A percentile compares a stretch with the other conserved stretches of the same genome.
Evolutionary conservation across 2,329 filamentous ascomycete species (phyloP).

Genomic region (Cordyceps farinosa): DNA sequence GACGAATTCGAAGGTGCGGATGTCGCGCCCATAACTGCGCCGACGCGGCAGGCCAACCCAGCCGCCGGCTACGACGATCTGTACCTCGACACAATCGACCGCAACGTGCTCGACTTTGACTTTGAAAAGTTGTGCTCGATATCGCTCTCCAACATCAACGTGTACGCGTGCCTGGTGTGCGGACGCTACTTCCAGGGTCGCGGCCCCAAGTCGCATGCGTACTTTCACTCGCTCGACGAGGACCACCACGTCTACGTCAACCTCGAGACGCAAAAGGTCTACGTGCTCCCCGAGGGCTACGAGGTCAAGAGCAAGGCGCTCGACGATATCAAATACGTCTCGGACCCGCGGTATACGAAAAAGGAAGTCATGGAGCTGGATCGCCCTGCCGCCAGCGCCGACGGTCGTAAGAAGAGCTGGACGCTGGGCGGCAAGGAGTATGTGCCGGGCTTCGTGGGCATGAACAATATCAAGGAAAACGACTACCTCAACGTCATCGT

Average conservation of each 20-base stretch:
- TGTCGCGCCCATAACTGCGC: conserved; percentile 37
- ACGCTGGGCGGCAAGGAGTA: conserved; percentile 83
- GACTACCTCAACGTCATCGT: conserved; percentile 97
- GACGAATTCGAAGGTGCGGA: conserved; percentile 41
- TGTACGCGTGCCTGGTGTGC: conserved; percentile 95
- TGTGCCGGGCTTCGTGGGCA: conserved; percentile 89
- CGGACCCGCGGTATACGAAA: conserved; percentile 81
- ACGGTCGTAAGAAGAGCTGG: conserved; percentile 47
- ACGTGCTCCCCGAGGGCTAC: conserved; percentile 92
- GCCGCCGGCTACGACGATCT: conserved; percentile 89
- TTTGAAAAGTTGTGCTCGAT: conserved; percentile 98
- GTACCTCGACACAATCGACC: conserved; percentile 95
- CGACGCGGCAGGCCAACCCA: conserved; percentile 69
- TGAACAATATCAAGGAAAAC: conserved; percentile 99
- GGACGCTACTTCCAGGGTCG: conserved; percentile 97
- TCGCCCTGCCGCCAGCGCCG: conserved; percentile 41
- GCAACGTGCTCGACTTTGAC: conserved; percentile 91
- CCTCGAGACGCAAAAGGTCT: conserved; percentile 88
- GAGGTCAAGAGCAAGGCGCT: conserved; percentile 92
- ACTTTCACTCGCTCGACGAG: conserved; percentile 94
- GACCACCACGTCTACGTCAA: conserved; percentile 98
- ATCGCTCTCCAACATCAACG: conserved; percentile 95
- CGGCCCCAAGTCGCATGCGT: conserved; percentile 90
- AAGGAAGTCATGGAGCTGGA: conserved; percentile 79
- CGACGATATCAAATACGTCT: conserved; percentile 97